Evolutionary conservation across 345 rosid genomes (phyloP).

Genomic region (Eucalyptus marginata): DNA sequence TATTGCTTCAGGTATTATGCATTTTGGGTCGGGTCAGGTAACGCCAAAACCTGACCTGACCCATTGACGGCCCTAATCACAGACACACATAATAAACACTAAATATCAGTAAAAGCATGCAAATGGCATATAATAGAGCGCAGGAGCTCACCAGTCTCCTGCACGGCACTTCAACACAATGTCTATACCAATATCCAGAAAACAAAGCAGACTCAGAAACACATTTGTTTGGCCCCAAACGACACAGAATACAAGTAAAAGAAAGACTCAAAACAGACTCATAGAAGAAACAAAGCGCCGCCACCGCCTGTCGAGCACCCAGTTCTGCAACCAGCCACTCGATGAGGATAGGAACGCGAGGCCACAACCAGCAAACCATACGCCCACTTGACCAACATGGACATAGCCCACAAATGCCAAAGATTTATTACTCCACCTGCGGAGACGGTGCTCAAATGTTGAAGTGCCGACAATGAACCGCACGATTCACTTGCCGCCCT

Average conservation of each 20-base stretch:
- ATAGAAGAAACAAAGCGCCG: not conserved
- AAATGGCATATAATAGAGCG: not conserved
- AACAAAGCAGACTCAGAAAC: not conserved
- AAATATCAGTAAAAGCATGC: not conserved
- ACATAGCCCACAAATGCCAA: not conserved
- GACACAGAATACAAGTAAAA: not conserved
- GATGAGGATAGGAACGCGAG: slow-evolving; percentile 7
- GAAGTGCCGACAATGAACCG: not conserved
- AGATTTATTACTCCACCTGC: not conserved
- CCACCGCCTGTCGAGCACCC: slow-evolving; percentile 54
- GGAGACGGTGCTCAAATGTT: not conserved
- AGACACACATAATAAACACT: not conserved
- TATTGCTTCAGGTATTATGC: too few species aligned
- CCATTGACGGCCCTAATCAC: not conserved
- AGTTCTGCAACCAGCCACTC: slow-evolving; percentile 21
- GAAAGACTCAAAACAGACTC: not conserved
- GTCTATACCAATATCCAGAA: not conserved
- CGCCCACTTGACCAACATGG: not conserved
- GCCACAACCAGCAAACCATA: not conserved
- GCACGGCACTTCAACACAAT: not conserved
- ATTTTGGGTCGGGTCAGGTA: too few species aligned
- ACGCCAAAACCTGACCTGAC: too few species aligned
- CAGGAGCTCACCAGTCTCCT: not conserved
- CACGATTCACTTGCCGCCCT: slow-evolving; percentile 61
- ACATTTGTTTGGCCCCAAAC: not conserved